Percentiles rank a stretch among this genome's conserved stretches.
Conservation (phyloP, 371 early-diverging fungal species). For the Coemansia sp. region DNA sequence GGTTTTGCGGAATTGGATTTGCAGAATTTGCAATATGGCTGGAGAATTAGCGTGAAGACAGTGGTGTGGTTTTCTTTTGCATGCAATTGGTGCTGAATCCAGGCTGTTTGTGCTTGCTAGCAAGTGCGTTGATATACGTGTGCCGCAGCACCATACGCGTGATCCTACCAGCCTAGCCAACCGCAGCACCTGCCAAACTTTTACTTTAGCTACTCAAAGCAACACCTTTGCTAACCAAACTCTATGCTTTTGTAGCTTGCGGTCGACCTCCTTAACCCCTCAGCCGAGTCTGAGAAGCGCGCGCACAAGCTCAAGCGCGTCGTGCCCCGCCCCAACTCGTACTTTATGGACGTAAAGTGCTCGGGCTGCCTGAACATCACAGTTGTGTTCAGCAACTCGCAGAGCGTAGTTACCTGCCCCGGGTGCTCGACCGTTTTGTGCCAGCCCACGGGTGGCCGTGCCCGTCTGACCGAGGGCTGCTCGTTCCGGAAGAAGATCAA, state of each 20-base stretch:
- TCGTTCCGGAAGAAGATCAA: constrained; percentile 71
- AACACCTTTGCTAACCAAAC: background rate
- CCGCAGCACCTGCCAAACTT: too few species aligned
- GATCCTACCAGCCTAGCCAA: too few species aligned
- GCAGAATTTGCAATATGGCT: too few species aligned
- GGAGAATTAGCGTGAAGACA: too few species aligned
- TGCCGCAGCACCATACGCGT: too few species aligned
- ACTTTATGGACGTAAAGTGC: constrained; percentile 99
- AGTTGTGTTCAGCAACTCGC: constrained; percentile 98
- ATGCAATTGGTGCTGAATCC: too few species aligned
- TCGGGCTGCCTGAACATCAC: constrained; percentile 95
- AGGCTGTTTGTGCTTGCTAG: too few species aligned
- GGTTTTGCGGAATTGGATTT: too few species aligned
- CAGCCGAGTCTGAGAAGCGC: constrained; percentile 88
- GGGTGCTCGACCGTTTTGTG: constrained; percentile 95
- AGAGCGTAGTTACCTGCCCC: constrained; percentile 95
- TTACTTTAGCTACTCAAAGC: too few species aligned
- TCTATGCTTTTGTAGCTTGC: constrained; percentile 72
- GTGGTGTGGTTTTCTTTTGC: too few species aligned
- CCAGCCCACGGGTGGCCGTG: constrained; percentile 99
- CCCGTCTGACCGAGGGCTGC: constrained; percentile 91
- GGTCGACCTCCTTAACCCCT: constrained; percentile 98
- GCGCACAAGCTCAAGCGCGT: constrained; percentile 99
- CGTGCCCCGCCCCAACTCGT: constrained; percentile 98
- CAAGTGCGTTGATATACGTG: too few species aligned